These are phyloP conservation scores for Cydonia oblonga DNA, from an alignment of 331 rosid species.

Conservation along the genomic window DNA sequence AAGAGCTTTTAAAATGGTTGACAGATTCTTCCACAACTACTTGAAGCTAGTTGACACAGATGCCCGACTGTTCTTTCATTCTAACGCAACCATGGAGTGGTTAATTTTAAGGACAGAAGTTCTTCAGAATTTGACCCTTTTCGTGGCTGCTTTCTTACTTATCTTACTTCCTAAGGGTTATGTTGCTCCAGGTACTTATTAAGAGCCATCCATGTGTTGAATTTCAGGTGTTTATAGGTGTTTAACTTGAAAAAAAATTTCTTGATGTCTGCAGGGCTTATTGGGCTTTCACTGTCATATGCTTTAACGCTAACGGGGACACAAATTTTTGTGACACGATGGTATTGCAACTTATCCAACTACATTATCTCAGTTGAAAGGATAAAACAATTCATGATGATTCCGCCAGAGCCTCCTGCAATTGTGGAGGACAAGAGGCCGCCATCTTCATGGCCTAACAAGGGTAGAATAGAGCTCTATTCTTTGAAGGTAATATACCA, in stretches of 20 bases:
- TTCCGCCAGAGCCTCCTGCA: slow-evolving; percentile 65
- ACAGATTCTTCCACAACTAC: slow-evolving; percentile 42
- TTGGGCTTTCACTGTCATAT: slow-evolving; percentile 80
- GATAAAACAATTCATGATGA: slow-evolving; percentile 71
- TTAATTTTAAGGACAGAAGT: slow-evolving; percentile 49
- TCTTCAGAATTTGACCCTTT: slow-evolving; percentile 61
- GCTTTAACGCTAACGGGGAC: slow-evolving; percentile 38
- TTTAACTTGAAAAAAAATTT: neutral
- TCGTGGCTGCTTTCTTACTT: slow-evolving; percentile 52
- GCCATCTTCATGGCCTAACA: slow-evolving; percentile 70
- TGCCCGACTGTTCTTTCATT: slow-evolving; percentile 55
- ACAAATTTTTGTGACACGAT: slow-evolving; percentile 30
- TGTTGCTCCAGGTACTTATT: slow-evolving; percentile 40
- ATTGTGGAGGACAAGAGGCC: slow-evolving; percentile 46
- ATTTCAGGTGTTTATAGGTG: neutral
- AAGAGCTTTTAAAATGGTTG: slow-evolving; percentile 58
- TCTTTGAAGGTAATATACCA: slow-evolving; percentile 33
- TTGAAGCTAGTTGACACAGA: slow-evolving; percentile 61
- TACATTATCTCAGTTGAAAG: slow-evolving; percentile 65
- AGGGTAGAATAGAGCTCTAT: slow-evolving; percentile 63
- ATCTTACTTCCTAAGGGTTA: slow-evolving; percentile 47
- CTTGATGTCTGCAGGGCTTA: slow-evolving; percentile 47
- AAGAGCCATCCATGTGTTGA: neutral
- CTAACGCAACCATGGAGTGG: slow-evolving; percentile 66
- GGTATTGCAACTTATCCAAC: slow-evolving; percentile 50